Evolutionary conservation across 2,329 filamentous ascomycete species (phyloP), one percentile per base, ranked within the genome.

Genomic region (Calcarisporium arbuscula): DNA sequence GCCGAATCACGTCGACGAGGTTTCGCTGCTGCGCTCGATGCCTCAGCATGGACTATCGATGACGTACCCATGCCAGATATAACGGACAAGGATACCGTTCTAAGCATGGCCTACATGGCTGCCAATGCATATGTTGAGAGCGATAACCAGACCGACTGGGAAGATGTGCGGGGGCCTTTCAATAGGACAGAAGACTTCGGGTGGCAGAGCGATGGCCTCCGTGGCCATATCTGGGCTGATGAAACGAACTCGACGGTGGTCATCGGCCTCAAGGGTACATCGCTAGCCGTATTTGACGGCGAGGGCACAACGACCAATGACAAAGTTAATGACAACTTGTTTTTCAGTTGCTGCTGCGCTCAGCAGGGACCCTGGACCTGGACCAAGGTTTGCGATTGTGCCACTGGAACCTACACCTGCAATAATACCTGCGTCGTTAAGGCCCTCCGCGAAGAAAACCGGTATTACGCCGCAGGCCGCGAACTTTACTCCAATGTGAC

Each of bases 341-440:
- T 94, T 61, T 95, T 95, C 64, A 94, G 89, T 54, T 98, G 92
- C 64, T 98, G 92, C 60, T 98, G 92, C 61, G 92, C 80, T 5
- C 88, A 95, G 61, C 89, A 94, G 49, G 88, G 89, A 1, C 86
- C 88, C 44, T 88, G 81, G 64, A 78, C 88, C 12, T 95, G 88
- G 82, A 81, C 85, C 41, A 83, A 94, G 55, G 88, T 95, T 36
- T 98, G 92, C 61, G 84, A 95, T 57, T 98, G 92, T 56, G 86
- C 88, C 42, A 85, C 84, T 2, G 77, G 79, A 9, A 86, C 88
- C 1, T 96, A 88, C 54, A 81, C 82, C 11, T 95, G 89, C 68
- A 95, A 96, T 65, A 81, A 86, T 47, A 95, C 89, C 1, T 98
- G 92, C 54, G 78, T 98, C 5, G 71, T 75, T 31, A 68, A 80